Evolutionary conservation across 768 basidiomycete species (phyloP), one percentile per base, ranked within the genome.

Genomic region (Dacryopinax primogenitus): DNA sequence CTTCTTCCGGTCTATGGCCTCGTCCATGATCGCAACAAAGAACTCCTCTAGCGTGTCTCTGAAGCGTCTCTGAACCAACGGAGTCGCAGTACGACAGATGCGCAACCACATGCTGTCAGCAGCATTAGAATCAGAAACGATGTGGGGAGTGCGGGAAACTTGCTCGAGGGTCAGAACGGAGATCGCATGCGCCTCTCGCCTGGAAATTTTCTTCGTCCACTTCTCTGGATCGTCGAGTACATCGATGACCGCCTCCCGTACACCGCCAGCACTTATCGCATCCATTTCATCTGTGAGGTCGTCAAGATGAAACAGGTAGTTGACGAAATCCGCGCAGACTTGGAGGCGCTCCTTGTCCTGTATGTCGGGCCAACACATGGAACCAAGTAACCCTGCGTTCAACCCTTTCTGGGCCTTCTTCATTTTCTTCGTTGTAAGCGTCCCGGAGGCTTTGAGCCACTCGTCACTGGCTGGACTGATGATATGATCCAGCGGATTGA

Each of bases 271-370:
- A 44, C 23, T 23, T 44, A 65, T 66, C n/a, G 78, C 80, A 71
- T 86, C 82, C 85, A 88, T 87, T 68, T 87, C 85, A 70, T 90
- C 88, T 23, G 87, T 88, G 66, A 90, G 78, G 71, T 90, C 84
- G 76, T 90, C 87, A 66, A 88, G 79, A 71, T 87, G 85, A 77
- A 90, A 90, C 63, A 90, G 81, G 72, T 83, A 89, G 68, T 82
- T 86, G 71, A 88, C 78, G 74, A 86, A 90, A 75, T 90, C 88
- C 72, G 84, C 84, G 78, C 83, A 84, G 62, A 85, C 82, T 41
- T 86, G 81, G 61, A 90, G 78, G 62, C 82, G 81, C 67, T 82
- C 80, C 45, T 77, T 72, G n/a, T 81, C 75, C 6, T 18, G 16
- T 28, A 81, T 81, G 61, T 80, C 75, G n/a, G 86, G 79, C 71